Evolutionary conservation across 768 basidiomycete genomes (phyloP), one percentile per base, ranked within the genome.

Genomic region (Lentinula aciculospora): DNA sequence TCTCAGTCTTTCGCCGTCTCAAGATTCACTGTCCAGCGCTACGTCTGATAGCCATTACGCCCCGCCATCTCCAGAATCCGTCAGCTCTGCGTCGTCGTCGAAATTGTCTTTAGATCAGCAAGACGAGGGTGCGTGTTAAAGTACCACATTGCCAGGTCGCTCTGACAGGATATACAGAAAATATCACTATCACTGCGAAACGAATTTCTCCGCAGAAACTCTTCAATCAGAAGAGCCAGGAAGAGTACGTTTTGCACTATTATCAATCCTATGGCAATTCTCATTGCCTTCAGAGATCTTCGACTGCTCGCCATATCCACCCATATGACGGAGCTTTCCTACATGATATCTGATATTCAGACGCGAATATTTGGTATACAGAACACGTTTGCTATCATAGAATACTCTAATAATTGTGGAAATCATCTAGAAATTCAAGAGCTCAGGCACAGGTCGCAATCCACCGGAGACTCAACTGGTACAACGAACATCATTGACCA

Each of bases 321-420:
- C 0, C 89, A 88, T 67, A 90, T 94, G 65, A 93, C 92, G 12
- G 92, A 94, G 68, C 79, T 93, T 44, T 89, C 88, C 4, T 94
- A 91, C 67, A 82, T 83, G 62, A 86, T 94, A 59, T 92, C 90
- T 17, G 92, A 94, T 70, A 90, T 94, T 31, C 90, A 94, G 71
- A 91, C 92, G 50, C 87, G 92, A 65, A 92, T 94, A 69, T 94
- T 94, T 65, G 92, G 91, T 92, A 68, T 59, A 17, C 13, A 25
- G 27, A 4, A 21, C 17, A 21, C 19, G 23, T 17, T 25, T 28
- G 15, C 17, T 39, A 9, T 17, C 13, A 39, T 28, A 17, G 23
- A n/a, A 17, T 27, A 27, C 36, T 53, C 19, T 36, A 39, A 19
- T 37, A 15, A 36, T 12, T 12, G 9, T n/a, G 23, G 9, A 9